phyloP scores from a whole-genome alignment of 176 grass and related monocot genomes.

The Avena insularis region DNA sequence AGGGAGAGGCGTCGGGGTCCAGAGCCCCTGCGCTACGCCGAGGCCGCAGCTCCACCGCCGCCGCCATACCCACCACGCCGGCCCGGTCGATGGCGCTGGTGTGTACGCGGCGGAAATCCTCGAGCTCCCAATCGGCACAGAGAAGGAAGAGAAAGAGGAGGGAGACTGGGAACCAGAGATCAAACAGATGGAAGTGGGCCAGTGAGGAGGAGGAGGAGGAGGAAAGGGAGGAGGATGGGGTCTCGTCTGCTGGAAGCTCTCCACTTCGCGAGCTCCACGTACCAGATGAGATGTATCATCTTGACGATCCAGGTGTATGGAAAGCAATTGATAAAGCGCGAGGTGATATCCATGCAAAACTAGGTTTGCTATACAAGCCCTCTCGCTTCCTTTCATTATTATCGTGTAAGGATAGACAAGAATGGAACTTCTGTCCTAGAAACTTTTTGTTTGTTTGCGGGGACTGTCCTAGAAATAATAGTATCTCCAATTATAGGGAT shows the following conservation, averaged over 20 bases:
- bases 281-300: too few relatives aligned
- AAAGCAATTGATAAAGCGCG: too few relatives aligned
- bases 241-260: neutral
- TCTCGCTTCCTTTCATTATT: too few relatives aligned
- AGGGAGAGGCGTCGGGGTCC: conserved; percentile 12
- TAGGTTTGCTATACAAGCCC: too few relatives aligned
- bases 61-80: neutral
- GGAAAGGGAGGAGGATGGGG: neutral
- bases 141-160: neutral
- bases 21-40: neutral
- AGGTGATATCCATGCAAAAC: too few relatives aligned
- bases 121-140: neutral
- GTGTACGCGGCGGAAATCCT: neutral
- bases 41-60: neutral
- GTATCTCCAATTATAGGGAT: too few relatives aligned
- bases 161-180: neutral
- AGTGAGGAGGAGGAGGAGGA: neutral
- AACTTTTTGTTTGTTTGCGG: too few relatives aligned
- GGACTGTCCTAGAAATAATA: too few relatives aligned
- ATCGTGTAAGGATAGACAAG: too few relatives aligned
- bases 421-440: too few relatives aligned
- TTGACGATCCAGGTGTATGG: too few relatives aligned
- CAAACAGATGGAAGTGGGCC: neutral
- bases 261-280: neutral
- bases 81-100: neutral